These are phyloP conservation scores for Hortiboletus flavorubellus DNA, from an alignment of 768 basidiomycete genomes.

Conservation along the genomic window DNA sequence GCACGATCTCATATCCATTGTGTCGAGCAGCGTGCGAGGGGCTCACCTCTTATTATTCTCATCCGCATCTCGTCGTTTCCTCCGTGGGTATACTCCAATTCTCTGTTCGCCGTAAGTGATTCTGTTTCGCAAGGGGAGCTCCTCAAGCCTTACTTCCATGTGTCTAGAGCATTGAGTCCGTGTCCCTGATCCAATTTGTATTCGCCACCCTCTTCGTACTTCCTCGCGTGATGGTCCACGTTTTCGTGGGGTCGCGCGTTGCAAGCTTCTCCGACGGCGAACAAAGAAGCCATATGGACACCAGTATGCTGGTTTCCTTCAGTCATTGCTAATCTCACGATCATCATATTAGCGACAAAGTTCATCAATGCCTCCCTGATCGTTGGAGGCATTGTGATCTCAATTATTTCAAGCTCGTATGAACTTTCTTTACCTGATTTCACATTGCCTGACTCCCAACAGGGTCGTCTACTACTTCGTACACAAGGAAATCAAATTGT, in stretches of 20 bases:
- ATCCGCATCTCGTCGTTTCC: slow-evolving; percentile 81
- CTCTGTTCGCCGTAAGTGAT: slow-evolving; percentile 66
- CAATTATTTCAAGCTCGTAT: slow-evolving; percentile 64
- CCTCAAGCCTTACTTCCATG: slow-evolving; percentile 1
- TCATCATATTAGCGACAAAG: slow-evolving; percentile 48
- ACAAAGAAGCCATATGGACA: slow-evolving; percentile 72
- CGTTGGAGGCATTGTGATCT: slow-evolving; percentile 54
- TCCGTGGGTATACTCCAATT: slow-evolving; percentile 85
- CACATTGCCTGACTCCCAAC: slow-evolving; percentile 8
- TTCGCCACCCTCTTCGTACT: slow-evolving; percentile 67
- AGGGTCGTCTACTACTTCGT: slow-evolving; percentile 69
- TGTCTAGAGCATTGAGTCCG: slow-evolving; percentile 65
- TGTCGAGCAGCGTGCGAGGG: slow-evolving; percentile 57
- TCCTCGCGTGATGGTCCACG: slow-evolving; percentile 69
- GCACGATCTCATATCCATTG: not conserved
- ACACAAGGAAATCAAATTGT: slow-evolving; percentile 54
- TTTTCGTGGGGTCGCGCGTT: slow-evolving; percentile 76
- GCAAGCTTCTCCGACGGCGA: slow-evolving; percentile 74
- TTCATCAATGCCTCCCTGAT: slow-evolving; percentile 61
- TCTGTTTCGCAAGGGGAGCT: not conserved
- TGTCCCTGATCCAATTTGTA: slow-evolving; percentile 72
- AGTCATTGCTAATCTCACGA: slow-evolving; percentile 6
- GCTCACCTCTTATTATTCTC: slow-evolving; percentile 76
- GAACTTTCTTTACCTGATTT: slow-evolving; percentile 25
- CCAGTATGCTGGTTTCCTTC: slow-evolving; percentile 41